Conservation (phyloP, 139 green algal genomes). For the Haematococcus sp. region DNA sequence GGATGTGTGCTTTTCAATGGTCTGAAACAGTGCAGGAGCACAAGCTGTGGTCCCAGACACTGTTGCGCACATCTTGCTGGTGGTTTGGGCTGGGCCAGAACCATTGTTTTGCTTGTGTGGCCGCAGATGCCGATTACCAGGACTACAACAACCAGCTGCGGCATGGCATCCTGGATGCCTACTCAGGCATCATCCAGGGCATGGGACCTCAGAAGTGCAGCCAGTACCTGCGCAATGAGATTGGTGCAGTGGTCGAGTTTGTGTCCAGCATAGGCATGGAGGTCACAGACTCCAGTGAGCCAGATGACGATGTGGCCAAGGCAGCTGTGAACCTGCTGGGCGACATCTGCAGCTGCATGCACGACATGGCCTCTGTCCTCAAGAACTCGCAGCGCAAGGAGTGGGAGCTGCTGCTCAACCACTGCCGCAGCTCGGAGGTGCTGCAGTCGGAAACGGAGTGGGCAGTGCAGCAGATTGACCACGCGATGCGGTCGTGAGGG, state of each 20-base stretch:
- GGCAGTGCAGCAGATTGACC: constrained; percentile 20
- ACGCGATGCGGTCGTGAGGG: constrained; percentile 11
- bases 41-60: too few species aligned
- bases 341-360: constrained; percentile 46
- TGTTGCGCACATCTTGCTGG: too few species aligned
- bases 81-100: background rate
- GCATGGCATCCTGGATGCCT: constrained; percentile 91
- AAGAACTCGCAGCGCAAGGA: background rate
- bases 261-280: constrained; percentile 41
- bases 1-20: background rate
- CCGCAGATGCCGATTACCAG: constrained; percentile 72
- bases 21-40: background rate
- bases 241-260: constrained; percentile 44
- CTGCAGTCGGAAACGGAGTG: constrained; percentile 18
- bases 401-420: constrained; percentile 18
- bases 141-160: constrained; percentile 95
- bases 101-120: background rate
- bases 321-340: constrained; percentile 55
- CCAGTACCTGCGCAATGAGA: constrained; percentile 25
- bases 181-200: constrained; percentile 75
- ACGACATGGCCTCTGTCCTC: constrained; percentile 11
- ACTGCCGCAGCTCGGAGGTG: background rate
- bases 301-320: constrained; percentile 43
- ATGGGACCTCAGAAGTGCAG: constrained; percentile 1
- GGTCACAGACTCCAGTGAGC: background rate